Percentiles rank a stretch among this genome's conserved stretches.
Conservation (phyloP, 495 filamentous ascomycete species). For the Cercophora sp. region DNA sequence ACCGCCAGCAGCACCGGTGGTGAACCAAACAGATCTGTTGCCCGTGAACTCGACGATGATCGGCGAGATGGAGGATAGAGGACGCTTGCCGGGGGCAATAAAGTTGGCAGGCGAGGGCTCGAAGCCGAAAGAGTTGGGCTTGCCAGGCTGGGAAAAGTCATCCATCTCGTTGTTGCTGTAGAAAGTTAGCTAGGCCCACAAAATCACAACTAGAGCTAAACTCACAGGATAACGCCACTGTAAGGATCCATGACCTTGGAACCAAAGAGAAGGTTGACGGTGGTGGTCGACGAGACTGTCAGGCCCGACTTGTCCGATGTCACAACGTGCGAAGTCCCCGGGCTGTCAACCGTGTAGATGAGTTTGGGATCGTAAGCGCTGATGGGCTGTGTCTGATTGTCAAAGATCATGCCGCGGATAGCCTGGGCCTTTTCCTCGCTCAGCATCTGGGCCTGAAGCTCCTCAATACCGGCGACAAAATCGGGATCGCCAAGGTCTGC, state of each 20-base stretch:
- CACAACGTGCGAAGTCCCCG: slow-evolving; percentile 73
- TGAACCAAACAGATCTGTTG: slow-evolving; percentile 63
- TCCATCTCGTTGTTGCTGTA: slow-evolving; percentile 83
- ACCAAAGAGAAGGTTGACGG: slow-evolving; percentile 83
- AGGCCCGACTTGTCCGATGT: slow-evolving; percentile 65
- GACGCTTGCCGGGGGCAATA: slow-evolving; percentile 74
- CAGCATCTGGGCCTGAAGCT: slow-evolving; percentile 55
- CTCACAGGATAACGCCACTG: slow-evolving; percentile 62
- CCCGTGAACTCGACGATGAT: slow-evolving; percentile 62
- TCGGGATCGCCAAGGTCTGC: slow-evolving; percentile 70
- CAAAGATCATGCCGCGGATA: slow-evolving; percentile 65
- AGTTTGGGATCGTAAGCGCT: slow-evolving; percentile 62
- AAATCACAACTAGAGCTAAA: slow-evolving; percentile 13
- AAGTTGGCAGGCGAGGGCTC: slow-evolving; percentile 76
- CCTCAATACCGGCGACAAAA: slow-evolving; percentile 58
- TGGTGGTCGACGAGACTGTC: slow-evolving; percentile 70
- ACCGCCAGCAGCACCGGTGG: slow-evolving; percentile 77
- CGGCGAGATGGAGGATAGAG: slow-evolving; percentile 74
- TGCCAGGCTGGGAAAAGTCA: slow-evolving; percentile 77
- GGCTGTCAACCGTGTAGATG: slow-evolving; percentile 40
- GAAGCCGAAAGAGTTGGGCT: slow-evolving; percentile 76
- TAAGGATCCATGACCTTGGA: slow-evolving; percentile 72
- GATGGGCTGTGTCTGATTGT: slow-evolving; percentile 61
- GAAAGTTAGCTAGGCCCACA: background rate
- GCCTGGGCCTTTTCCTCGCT: slow-evolving; percentile 49